Base-by-base conservation (phyloP, 75 land plant species). In the Ceratopteris richardii region DNA sequence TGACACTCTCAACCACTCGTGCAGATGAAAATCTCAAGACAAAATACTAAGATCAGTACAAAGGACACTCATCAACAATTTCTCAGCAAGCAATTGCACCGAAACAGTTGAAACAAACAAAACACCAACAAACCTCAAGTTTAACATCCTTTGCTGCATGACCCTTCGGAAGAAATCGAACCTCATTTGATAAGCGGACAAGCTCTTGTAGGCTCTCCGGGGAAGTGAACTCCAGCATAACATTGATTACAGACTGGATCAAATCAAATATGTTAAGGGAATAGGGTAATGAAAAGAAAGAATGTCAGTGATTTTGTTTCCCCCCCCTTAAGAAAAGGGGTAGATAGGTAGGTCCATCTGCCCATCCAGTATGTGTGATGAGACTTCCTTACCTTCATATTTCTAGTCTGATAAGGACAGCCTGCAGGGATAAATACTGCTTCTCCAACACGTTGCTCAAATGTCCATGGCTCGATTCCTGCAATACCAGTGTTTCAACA, bases 381-480 rank as follows among this genome's bases (percentile, higher is more conserved):
- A n/a, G n/a, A n/a, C 28, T 1, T 23, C 6, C 56, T 33, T 51
- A 71, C 74, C 63, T 66, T 65, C 37, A 65, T 31, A 23, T 71
- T 66, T 40, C 74, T 57, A 33, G 61, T 64, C 67, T 73, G 76
- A 30, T 67, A 63, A n/a, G 72, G 86, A 57, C 91, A 87, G 31
- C 91, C 91, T 56, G 91, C 86, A 56, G 91, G 91, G 56, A 87
- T 70, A 28, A 87, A 65, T n/a, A 87, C 81, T 43, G 91, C 91
- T 68, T 87, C 91, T 58, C 86, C 87, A 69, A 72, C 36, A 29
- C 67, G 68, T 46, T 87, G 91, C 47, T 72, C 76, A 56, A 83
- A 87, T 42, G 84, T 67, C 86, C 91, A 82, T 0, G 86, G 74
- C 58, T 87, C 83, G 23, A 87, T 50, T 63, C 70, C 86, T 73